A percentile compares a stretch with the other conserved stretches of the same genome.
Conservation (phyloP, 768 basidiomycete genomes). For the Naganishia kalamii region DNA sequence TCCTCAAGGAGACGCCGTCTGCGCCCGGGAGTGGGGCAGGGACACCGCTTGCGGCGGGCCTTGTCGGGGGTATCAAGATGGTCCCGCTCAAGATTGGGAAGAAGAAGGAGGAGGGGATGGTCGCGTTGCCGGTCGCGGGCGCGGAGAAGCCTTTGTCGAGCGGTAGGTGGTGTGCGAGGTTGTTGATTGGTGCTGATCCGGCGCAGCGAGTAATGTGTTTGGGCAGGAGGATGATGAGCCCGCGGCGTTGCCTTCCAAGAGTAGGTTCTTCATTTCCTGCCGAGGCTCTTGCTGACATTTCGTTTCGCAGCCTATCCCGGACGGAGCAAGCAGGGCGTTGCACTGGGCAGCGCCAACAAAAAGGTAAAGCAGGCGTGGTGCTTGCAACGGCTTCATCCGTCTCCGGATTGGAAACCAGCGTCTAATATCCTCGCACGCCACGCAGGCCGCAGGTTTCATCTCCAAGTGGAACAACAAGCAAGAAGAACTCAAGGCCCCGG, state of each 20-base stretch:
- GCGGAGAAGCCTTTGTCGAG: neutral
- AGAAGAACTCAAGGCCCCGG: conserved; percentile 62
- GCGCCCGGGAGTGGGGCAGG: neutral
- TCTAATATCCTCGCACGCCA: too few relatives aligned
- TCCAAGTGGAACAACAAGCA: conserved; percentile 96
- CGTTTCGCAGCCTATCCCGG: conserved; percentile 8
- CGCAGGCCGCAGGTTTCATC: conserved; percentile 78
- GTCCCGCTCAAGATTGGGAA: conserved; percentile 16
- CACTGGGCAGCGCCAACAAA: conserved; percentile 55
- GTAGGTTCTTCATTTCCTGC: neutral
- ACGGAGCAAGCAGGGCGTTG: conserved; percentile 16
- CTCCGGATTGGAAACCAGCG: too few relatives aligned
- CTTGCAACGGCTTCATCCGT: neutral
- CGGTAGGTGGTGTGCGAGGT: neutral
- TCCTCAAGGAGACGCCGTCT: neutral
- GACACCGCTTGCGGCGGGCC: neutral
- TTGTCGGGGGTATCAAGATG: conserved; percentile 16
- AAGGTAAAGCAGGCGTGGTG: conserved; percentile 54
- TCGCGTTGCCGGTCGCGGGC: conserved; percentile 12
- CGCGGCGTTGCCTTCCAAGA: conserved; percentile 16
- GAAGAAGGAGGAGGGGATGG: conserved; percentile 21
- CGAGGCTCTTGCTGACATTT: neutral
- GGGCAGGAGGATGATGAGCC: conserved; percentile 37
- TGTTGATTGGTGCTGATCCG: neutral
- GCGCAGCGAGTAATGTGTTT: conserved; percentile 29